These are phyloP conservation scores for Diospyros kaki DNA, from an alignment of 148 eudicot species.

Conservation along the genomic window DNA sequence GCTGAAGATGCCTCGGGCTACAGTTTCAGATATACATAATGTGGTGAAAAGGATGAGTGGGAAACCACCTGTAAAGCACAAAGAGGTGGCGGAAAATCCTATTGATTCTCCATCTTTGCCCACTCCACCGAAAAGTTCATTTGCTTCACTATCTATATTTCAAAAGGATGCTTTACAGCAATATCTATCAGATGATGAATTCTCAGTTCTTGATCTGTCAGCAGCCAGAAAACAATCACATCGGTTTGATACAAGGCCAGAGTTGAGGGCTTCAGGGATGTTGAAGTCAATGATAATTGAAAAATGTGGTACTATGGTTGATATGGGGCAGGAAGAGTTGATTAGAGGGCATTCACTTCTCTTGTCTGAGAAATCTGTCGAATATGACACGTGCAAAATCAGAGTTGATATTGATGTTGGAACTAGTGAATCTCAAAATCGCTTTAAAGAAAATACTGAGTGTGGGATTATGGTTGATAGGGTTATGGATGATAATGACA, in stretches of 20 bases:
- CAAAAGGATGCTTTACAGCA: conserved; percentile 33
- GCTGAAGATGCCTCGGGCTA: conserved; percentile 16
- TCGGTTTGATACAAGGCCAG: conserved; percentile 20
- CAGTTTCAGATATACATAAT: conserved; percentile 17
- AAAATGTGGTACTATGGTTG: conserved; percentile 19
- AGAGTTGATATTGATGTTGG: not conserved
- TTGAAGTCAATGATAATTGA: conserved; percentile 15
- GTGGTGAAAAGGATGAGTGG: conserved; percentile 24
- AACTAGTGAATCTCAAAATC: conserved; percentile 3
- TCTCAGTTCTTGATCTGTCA: conserved; percentile 29
- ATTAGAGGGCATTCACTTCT: conserved; percentile 5
- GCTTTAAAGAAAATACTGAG: not conserved
- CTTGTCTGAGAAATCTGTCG: conserved; percentile 2
- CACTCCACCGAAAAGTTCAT: conserved; percentile 36
- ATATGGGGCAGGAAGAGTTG: conserved; percentile 8
- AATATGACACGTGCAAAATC: not conserved
- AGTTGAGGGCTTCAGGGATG: conserved; percentile 13
- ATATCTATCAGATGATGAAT: conserved; percentile 34
- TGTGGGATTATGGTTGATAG: not conserved
- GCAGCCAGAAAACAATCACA: conserved; percentile 15
- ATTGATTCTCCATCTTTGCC: conserved; percentile 28
- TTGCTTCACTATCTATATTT: conserved; percentile 45
- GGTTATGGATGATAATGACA: not conserved
- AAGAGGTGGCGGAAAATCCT: conserved; percentile 16
- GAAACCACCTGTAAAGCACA: conserved; percentile 15